Conservation (phyloP, 805 yeast species). For the Nakazawaea sp. region DNA sequence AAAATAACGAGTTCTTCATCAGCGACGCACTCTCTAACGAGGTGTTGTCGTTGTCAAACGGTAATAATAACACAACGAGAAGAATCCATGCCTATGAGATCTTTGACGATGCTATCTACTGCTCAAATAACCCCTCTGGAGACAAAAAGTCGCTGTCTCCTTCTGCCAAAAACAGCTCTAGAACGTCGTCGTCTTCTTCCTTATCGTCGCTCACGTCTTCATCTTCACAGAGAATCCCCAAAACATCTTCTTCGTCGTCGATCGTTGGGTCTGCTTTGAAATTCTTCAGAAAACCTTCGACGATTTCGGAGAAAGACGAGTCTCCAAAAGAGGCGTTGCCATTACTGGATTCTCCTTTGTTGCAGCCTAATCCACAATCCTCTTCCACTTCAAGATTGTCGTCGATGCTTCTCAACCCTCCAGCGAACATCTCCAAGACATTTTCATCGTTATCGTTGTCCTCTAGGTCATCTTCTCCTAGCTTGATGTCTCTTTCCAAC, state of each 20-base stretch:
- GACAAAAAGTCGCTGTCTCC: background rate
- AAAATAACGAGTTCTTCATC: slow-evolving; percentile 16
- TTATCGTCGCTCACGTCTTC: background rate
- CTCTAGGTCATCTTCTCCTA: slow-evolving; percentile 23
- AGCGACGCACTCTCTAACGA: slow-evolving; percentile 10
- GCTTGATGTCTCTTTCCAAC: slow-evolving; percentile 18
- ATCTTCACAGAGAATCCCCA: background rate
- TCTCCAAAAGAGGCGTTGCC: background rate
- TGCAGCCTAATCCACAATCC: slow-evolving; percentile 6
- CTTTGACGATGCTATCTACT: slow-evolving; percentile 59
- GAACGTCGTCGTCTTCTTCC: background rate
- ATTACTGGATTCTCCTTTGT: background rate
- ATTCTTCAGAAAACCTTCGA: slow-evolving; percentile 7
- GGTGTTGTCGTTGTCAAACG: slow-evolving; percentile 6
- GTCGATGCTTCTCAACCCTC: slow-evolving; percentile 1
- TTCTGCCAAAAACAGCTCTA: background rate
- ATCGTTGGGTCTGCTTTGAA: slow-evolving; percentile 7
- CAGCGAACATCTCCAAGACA: slow-evolving; percentile 6
- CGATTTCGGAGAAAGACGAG: background rate
- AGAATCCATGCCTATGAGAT: slow-evolving; percentile 58
- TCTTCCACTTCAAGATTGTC: slow-evolving; percentile 17
- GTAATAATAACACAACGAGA: slow-evolving; percentile 26
- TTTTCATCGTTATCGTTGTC: slow-evolving; percentile 15
- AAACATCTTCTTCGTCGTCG: background rate
- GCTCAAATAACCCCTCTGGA: slow-evolving; percentile 12